Percentiles rank a stretch among this genome's conserved stretches.
phyloP scores from a whole-genome alignment of 768 basidiomycete species.

The Candolleomyces efflorescens region DNA sequence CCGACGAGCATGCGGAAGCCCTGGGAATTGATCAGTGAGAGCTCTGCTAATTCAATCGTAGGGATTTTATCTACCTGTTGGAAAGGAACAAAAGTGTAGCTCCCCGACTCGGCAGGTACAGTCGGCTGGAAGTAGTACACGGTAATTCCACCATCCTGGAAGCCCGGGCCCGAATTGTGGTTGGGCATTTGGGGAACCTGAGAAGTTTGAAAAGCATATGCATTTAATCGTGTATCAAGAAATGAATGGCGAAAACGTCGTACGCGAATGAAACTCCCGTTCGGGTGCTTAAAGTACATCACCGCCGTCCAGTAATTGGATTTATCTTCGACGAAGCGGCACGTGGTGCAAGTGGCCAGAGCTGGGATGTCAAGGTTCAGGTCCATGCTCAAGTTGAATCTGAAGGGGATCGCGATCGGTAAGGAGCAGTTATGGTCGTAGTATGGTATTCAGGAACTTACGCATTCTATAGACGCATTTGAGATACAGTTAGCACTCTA shows the following conservation, averaged over 20 bases:
- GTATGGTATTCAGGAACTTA: not conserved
- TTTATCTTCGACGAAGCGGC: conserved; percentile 7
- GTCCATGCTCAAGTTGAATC: conserved; percentile 8
- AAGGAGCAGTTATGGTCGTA: not conserved
- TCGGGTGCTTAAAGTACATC: conserved; percentile 9
- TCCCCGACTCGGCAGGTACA: not conserved
- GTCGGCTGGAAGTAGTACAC: conserved; percentile 7
- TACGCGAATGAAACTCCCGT: conserved; percentile 6
- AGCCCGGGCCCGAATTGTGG: conserved; percentile 1
- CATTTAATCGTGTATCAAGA: not conserved
- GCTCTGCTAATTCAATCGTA: not conserved
- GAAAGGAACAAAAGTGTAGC: not conserved
- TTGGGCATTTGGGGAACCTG: conserved; percentile 5
- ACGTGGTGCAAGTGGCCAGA: conserved; percentile 8
- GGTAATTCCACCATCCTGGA: not conserved
- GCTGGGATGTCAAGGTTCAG: not conserved
- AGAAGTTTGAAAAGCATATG: not conserved
- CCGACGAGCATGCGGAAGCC: conserved; percentile 5
- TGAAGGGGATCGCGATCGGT: not conserved
- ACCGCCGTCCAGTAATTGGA: conserved; percentile 12
- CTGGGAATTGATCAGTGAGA: not conserved
- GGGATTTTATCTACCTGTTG: not conserved
- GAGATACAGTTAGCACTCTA: not conserved
- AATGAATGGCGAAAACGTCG: not conserved
- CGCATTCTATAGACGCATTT: not conserved